Evolutionary conservation across 768 basidiomycete species (phyloP), one percentile per base, ranked within the genome.

Genomic region (Inosperma sp.): DNA sequence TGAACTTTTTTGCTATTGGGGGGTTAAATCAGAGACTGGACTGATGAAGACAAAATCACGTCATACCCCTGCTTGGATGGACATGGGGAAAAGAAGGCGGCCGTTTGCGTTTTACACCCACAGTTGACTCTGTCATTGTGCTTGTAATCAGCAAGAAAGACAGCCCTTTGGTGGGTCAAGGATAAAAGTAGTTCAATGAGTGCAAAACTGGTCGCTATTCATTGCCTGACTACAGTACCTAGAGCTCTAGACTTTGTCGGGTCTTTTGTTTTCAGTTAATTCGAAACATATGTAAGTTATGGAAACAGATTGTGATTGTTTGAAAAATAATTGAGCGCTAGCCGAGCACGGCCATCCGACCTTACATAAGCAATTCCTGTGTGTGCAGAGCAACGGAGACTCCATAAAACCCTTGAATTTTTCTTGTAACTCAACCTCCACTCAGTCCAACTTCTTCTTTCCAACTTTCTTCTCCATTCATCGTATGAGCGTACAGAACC

Each of bases 401-500:
- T 60, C 54, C 52, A 53, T 49, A 52, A 45, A 35, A 56, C 56
- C 58, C 54, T 59, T 61, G 68, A 64, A 63, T 57, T 59, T 54
- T 59, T 53, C 49, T 52, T 48, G 48, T 52, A 62, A 62, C 70
- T 73, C 64, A 7, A 27, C 46, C 0, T 7, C 70, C 66, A 71
- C 78, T 77, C 76, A 80, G 67, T 68, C 65, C 17, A 53, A 66
- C 65, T 67, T 72, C 58, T 27, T 40, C 22, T 59, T 66, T 62
- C 58, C 61, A 67, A 58, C 68, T 65, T 66, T 67, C 55, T 68
- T 23, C 17, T 17, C 69, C 62, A 67, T 65, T 72, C 78, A 73
- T 89, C 86, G 86, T 85, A 93, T 93, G 89, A 93, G 79, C 87
- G 84, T 91, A 73, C 88, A 92, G 84, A 91, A 92, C 68, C 83